phyloP scores from a whole-genome alignment of 305 asterid genomes.

The Plantago lanceolata region DNA sequence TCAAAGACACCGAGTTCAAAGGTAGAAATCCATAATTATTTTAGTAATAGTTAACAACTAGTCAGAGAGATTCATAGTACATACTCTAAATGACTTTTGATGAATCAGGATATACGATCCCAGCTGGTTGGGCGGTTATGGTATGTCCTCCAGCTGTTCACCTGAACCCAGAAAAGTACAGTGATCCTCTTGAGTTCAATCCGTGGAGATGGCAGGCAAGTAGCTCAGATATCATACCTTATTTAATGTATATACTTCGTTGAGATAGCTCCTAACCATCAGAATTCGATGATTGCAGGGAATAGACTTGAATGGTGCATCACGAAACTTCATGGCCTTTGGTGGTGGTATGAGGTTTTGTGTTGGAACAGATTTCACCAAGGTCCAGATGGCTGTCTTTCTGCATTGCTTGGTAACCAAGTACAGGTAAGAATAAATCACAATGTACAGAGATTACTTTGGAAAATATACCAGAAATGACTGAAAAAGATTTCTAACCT shows the following conservation, averaged over 20 bases:
- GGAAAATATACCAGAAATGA: neutral
- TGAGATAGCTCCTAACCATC: constrained; percentile 4
- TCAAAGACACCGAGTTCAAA: constrained; percentile 53
- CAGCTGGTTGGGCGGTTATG: constrained; percentile 91
- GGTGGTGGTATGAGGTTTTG: constrained; percentile 94
- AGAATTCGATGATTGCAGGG: constrained; percentile 42
- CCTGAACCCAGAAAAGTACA: constrained; percentile 58
- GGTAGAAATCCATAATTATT: constrained; percentile 36
- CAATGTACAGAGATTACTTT: neutral
- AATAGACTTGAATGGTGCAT: constrained; percentile 53
- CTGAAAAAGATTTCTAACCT: constrained; percentile 29
- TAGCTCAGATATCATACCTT: constrained; percentile 14
- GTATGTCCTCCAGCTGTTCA: constrained; percentile 94
- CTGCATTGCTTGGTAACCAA: constrained; percentile 72
- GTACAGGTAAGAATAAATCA: constrained; percentile 55
- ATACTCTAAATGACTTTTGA: constrained; percentile 14
- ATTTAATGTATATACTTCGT: constrained; percentile 16
- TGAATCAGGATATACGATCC: constrained; percentile 68
- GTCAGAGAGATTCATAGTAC: constrained; percentile 16
- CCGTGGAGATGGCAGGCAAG: constrained; percentile 97
- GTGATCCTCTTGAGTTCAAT: constrained; percentile 68
- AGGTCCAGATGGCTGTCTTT: constrained; percentile 82
- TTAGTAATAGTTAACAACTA: neutral
- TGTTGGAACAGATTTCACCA: constrained; percentile 84
- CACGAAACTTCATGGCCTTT: constrained; percentile 89